phyloP scores from a whole-genome alignment of 495 filamentous ascomycete genomes.

The Hypoxylon intermedium region DNA sequence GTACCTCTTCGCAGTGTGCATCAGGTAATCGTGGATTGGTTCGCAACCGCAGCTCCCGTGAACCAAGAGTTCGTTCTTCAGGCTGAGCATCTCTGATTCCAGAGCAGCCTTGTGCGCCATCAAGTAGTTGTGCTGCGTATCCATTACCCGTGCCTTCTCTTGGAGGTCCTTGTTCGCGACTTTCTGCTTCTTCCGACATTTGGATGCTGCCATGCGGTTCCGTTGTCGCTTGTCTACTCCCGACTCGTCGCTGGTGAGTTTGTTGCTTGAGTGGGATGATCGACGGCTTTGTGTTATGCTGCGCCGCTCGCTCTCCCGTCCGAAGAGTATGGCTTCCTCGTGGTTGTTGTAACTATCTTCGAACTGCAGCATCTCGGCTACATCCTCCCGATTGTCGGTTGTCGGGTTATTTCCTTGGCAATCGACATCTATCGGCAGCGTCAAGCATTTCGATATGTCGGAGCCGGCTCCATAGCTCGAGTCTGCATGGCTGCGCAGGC shows the following conservation, averaged over 20 bases:
- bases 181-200: slow-evolving; percentile 40
- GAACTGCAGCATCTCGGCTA: background rate
- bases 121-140: slow-evolving; percentile 25
- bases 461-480: background rate
- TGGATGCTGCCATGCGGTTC: slow-evolving; percentile 37
- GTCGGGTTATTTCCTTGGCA: background rate
- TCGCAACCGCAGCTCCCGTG: slow-evolving; percentile 31
- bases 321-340: background rate
- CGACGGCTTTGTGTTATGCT: slow-evolving; percentile 3
- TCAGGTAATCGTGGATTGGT: slow-evolving; percentile 28
- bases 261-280: slow-evolving; percentile 28
- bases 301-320: background rate
- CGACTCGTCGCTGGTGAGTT: slow-evolving; percentile 30
- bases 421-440: background rate
- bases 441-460: slow-evolving; percentile 10
- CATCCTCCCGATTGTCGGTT: background rate
- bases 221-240: slow-evolving; percentile 31
- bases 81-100: slow-evolving; percentile 27
- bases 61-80: slow-evolving; percentile 31
- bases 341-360: background rate
- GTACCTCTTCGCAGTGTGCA: slow-evolving; percentile 23
- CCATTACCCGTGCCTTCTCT: slow-evolving; percentile 18
- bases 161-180: slow-evolving; percentile 23
- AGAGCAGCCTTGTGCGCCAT: slow-evolving; percentile 19
- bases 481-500: slow-evolving; percentile 2